These are phyloP conservation scores for Mycena epipterygia DNA, from an alignment of 768 basidiomycete species.

Conservation along the genomic window DNA sequence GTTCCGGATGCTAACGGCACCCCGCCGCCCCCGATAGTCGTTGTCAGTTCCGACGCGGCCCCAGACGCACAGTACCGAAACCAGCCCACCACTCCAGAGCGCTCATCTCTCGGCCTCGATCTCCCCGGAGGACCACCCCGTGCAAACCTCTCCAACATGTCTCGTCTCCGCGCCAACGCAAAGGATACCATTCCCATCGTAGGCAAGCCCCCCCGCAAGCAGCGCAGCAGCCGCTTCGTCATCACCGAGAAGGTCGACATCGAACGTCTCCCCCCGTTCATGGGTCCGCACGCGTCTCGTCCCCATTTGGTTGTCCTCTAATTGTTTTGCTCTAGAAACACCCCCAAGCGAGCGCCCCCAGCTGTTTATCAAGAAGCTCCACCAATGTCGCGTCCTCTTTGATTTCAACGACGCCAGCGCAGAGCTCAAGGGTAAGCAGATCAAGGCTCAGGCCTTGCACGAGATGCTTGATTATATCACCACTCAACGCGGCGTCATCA, in stretches of 20 bases:
- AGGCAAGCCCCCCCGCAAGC: conserved; percentile 97
- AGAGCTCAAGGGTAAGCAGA: conserved; percentile 97
- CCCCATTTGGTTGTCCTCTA: conserved; percentile 11
- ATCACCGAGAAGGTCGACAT: conserved; percentile 97
- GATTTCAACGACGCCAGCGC: conserved; percentile 98
- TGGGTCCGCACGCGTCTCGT: conserved; percentile 69
- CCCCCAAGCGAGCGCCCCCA: conserved; percentile 89
- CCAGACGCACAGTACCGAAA: conserved; percentile 61
- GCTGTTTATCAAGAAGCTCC: conserved; percentile 94
- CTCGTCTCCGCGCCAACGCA: conserved; percentile 82
- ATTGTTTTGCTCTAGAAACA: conserved; percentile 73
- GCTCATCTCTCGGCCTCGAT: conserved; percentile 64
- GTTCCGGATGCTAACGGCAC: conserved; percentile 55
- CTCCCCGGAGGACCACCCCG: conserved; percentile 69
- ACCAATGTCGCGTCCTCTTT: conserved; percentile 96
- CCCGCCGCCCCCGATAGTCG: conserved; percentile 85
- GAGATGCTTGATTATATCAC: conserved; percentile 99
- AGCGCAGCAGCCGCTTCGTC: conserved; percentile 96
- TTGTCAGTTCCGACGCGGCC: conserved; percentile 81
- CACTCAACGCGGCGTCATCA: conserved; percentile 95
- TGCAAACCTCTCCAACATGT: conserved; percentile 68
- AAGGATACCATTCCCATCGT: conserved; percentile 98
- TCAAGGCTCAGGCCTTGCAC: conserved; percentile 97
- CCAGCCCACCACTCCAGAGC: conserved; percentile 61
- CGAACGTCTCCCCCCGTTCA: conserved; percentile 92